A percentile compares a stretch with the other conserved stretches of the same genome.
phyloP scores from a whole-genome alignment of 2,329 filamentous ascomycete genomes.

The Aureobasidium leucospermi region DNA sequence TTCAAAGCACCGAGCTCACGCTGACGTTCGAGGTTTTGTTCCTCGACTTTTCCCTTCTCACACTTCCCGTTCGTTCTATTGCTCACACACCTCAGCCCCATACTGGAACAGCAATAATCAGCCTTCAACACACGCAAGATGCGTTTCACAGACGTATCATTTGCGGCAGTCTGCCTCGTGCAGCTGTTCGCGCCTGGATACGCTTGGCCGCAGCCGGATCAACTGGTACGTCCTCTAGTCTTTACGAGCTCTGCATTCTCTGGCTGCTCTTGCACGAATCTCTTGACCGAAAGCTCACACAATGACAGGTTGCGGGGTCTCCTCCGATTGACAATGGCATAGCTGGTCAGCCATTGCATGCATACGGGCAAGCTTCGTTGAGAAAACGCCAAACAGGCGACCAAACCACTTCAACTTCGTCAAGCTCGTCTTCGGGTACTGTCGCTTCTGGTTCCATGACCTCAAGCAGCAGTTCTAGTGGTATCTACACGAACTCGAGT shows the following conservation, averaged over 20 bases:
- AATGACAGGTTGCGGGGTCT: not conserved
- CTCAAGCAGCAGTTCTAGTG: not conserved
- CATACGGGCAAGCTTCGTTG: not conserved
- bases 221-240: not conserved
- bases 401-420: not conserved
- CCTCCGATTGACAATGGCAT: not conserved
- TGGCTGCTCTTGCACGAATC: too few species aligned
- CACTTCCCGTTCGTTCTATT: not conserved
- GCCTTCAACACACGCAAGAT: not conserved
- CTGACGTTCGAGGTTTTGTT: not conserved
- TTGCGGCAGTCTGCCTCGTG: constrained; percentile 1
- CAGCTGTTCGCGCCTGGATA: not conserved
- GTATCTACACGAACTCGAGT: not conserved
- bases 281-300: not conserved
- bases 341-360: not conserved
- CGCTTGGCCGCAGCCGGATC: not conserved
- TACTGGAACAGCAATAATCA: not conserved
- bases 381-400: not conserved
- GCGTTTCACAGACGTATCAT: not conserved
- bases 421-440: not conserved
- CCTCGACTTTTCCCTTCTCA: not conserved
- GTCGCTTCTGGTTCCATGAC: not conserved
- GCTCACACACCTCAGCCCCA: too few species aligned
- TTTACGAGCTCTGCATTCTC: not conserved
- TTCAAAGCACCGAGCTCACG: not conserved